Percentiles rank a stretch among this genome's conserved stretches.
phyloP scores from a whole-genome alignment of 2,329 filamentous ascomycete genomes.

The Monilinia fructicola region DNA sequence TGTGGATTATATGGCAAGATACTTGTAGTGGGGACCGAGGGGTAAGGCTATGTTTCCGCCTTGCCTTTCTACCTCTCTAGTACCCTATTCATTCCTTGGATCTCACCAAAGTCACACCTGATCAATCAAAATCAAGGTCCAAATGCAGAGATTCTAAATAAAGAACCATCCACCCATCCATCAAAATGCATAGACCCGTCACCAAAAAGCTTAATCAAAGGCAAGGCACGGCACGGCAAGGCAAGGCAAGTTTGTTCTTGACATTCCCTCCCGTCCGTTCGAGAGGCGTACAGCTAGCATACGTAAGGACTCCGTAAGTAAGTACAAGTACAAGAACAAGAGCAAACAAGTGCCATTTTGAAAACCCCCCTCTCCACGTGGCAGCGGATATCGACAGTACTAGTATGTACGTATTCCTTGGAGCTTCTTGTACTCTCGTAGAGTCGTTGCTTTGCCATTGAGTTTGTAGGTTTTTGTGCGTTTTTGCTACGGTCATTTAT shows the following conservation, averaged over 20 bases:
- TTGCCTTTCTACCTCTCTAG: background rate
- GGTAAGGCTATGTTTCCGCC: background rate
- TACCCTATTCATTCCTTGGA: too few relatives aligned
- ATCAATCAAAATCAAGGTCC: too few relatives aligned
- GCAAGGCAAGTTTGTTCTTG: background rate
- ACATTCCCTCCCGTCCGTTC: background rate
- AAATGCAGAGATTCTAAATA: constrained; percentile 1
- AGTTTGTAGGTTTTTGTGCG: too few relatives aligned
- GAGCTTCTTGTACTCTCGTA: too few relatives aligned
- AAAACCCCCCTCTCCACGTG: constrained; percentile 14
- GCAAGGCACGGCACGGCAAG: too few relatives aligned
- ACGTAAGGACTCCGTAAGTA: background rate
- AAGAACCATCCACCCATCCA: background rate
- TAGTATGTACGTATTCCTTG: too few relatives aligned
- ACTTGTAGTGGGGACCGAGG: background rate
- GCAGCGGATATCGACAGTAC: constrained; percentile 7
- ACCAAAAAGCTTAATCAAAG: background rate
- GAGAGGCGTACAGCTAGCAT: background rate
- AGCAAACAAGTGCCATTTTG: background rate
- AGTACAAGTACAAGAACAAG: background rate
- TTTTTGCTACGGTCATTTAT: too few relatives aligned
- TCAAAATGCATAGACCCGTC: background rate
- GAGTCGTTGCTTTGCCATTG: background rate
- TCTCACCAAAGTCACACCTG: too few relatives aligned
- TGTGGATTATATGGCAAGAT: background rate